Evolutionary conservation across 2,329 filamentous ascomycete genomes (phyloP), one percentile per base, ranked within the genome.

Genomic region (Microcyclospora tardicrescens): DNA sequence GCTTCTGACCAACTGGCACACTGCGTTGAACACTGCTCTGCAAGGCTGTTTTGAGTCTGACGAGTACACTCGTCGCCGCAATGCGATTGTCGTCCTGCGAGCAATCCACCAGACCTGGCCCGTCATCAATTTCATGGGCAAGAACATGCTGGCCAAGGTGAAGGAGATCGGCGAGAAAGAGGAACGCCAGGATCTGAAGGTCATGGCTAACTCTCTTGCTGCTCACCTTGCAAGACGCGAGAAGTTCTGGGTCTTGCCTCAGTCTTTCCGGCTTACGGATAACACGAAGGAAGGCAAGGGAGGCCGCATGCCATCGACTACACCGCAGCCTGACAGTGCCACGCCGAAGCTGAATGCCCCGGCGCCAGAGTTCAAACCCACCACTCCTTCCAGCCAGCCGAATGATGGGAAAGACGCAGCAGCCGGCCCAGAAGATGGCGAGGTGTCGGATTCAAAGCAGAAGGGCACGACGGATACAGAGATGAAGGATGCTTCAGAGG

Each of bases 11-110:
- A 82, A 84, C 50, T 96, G 89, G 86, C 93, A 98, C 60, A 78
- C 81, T 51, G 77, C 82, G 46, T 65, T 98, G 33, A 82, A 81
- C 51, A 74, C 68, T 36, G 84, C 89, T 2, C 67, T 98, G 39
- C 87, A 86, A 57, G 73, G 73, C 29, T 95, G 89, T 57, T 70
- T 98, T 34, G 76, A 77, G 13, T 80, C 81, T 19, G 78, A 75
- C 27, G 89, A 96, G 61, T 98, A 91, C 74, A 95, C 95, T 81
- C 87, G 95, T 59, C 93, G 96, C 56, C 79, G 89, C 39, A 98
- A 98, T 57, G 85, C 86, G 33, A 93, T 96, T 49, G 91, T 82
- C 41, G 72, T 96, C 3, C 69, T 98, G 42, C 93, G 91, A 57
- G 73, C 76, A 10, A 71, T 94, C 35, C 73, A 84, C 16, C 77